Evolutionary conservation across 2,329 filamentous ascomycete genomes (phyloP).

Genomic region (Penicillium freii): DNA sequence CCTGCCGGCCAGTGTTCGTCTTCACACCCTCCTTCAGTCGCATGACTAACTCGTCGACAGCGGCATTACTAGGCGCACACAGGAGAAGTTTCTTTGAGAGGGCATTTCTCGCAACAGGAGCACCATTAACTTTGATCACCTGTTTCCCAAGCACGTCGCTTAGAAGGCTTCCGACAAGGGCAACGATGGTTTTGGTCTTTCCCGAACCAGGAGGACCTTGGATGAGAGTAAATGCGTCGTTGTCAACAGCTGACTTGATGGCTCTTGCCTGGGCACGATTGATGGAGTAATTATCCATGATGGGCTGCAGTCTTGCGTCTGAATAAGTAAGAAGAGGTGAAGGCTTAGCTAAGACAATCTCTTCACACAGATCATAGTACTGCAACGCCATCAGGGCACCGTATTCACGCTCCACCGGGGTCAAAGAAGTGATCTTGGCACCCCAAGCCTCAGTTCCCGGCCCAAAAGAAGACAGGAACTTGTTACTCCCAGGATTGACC

Average conservation of each 20-base stretch:
- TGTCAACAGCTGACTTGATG: conserved; percentile 86
- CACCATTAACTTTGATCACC: conserved; percentile 48
- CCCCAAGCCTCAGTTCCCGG: conserved; percentile 70
- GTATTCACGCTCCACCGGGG: conserved; percentile 91
- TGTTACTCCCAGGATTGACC: conserved; percentile 62
- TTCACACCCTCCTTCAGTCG: conserved; percentile 85
- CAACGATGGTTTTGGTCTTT: conserved; percentile 97
- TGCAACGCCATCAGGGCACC: conserved; percentile 85
- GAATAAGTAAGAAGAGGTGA: conserved; percentile 82
- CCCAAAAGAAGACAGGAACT: conserved; percentile 63
- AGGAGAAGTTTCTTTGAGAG: conserved; percentile 81
- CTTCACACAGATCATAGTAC: conserved; percentile 93
- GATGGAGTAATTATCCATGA: conserved; percentile 75
- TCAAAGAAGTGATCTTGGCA: conserved; percentile 87
- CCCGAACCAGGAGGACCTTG: conserved; percentile 95
- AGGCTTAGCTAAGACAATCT: conserved; percentile 84
- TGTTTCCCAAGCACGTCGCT: conserved; percentile 56
- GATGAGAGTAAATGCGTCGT: conserved; percentile 94
- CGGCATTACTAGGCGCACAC: conserved; percentile 97
- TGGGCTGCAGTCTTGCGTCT: conserved; percentile 66
- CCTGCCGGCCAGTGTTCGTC: conserved; percentile 67
- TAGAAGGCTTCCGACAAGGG: conserved; percentile 86
- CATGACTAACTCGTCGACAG: conserved; percentile 92
- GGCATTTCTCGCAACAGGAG: conserved; percentile 35
- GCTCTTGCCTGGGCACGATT: conserved; percentile 89